These are phyloP conservation scores for Xenoacremonium recifei DNA, from an alignment of 2,329 filamentous ascomycete species.

Conservation along the genomic window DNA sequence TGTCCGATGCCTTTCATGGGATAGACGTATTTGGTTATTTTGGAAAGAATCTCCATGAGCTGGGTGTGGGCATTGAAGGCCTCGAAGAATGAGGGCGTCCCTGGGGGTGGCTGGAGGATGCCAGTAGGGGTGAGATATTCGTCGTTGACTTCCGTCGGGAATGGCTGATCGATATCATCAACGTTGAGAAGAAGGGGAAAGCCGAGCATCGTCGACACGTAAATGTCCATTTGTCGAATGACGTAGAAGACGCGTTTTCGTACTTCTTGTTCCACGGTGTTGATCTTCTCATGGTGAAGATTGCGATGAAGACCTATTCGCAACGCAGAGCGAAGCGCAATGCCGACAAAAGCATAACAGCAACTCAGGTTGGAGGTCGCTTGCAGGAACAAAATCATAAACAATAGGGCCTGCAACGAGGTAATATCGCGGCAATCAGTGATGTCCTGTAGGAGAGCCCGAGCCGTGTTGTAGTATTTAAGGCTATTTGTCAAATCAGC, in stretches of 20 bases:
- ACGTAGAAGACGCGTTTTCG: constrained; percentile 66
- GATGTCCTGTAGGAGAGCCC: constrained; percentile 63
- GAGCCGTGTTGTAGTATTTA: constrained; percentile 71
- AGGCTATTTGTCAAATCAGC: constrained; percentile 47
- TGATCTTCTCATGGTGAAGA: constrained; percentile 61
- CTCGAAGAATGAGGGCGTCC: constrained; percentile 58
- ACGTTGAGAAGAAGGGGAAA: constrained; percentile 62
- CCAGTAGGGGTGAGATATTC: constrained; percentile 62
- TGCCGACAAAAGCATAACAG: constrained; percentile 78
- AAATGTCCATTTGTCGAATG: constrained; percentile 69
- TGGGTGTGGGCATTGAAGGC: constrained; percentile 66
- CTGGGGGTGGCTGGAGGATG: constrained; percentile 54
- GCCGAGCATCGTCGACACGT: constrained; percentile 65
- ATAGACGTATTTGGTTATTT: constrained; percentile 65
- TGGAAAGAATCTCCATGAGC: constrained; percentile 62
- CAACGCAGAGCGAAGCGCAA: constrained; percentile 72
- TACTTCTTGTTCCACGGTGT: constrained; percentile 62
- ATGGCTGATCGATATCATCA: constrained; percentile 66
- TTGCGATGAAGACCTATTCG: constrained; percentile 77
- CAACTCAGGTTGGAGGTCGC: constrained; percentile 75
- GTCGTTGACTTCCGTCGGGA: constrained; percentile 65
- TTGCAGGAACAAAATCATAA: constrained; percentile 80
- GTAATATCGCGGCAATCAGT: constrained; percentile 71
- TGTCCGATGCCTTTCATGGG: constrained; percentile 58
- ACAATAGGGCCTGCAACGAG: constrained; percentile 72